Base-by-base conservation (phyloP, 2,329 filamentous ascomycete species). In the Huntiella savannae region DNA sequence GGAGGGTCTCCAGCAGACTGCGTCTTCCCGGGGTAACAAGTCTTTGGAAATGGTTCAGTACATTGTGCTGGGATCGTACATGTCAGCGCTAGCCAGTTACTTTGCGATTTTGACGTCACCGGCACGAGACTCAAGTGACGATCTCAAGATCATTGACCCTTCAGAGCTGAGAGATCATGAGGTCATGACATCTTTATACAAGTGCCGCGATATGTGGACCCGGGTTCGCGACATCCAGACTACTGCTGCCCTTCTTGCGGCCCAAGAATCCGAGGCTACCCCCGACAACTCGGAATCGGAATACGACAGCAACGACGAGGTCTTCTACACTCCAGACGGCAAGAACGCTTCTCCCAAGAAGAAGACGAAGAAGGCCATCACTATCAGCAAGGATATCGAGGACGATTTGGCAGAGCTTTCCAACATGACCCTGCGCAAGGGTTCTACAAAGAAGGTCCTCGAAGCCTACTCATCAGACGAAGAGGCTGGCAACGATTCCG, bases 41-140 rank as follows among this genome's bases (percentile, higher is more conserved):
- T 73, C 74, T 2, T 59, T 79, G n/a, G 65, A 73, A 16, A 67
- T 77, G 6, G 69, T 84, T 49, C 91, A 88, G 59, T 79, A 82
- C 58, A 78, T 84, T 60, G 77, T 87, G 8, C 67, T 93, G 35
- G 79, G 83, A 4, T 83, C 86, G 50, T 96, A 98, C 58, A 68
- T 96, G 17, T 85, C 82, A 38, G 73, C 84, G 1, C 68, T 98
- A 53, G 79, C 82, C 42, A 87, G 94, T 75, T 98, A 98, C 61
- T 94, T 98, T 60, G 83, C 87, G 34, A 73, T 96, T 33, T 65
- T 98, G n/a, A 84, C 85, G 8, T 93, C 85, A 0, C 79, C 84
- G 1, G 71, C 78, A 2, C 69, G 77, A 43, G 75, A 77, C 49
- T 64, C 66, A 1, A 62, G 67, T 33, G 69, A 68, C 5, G 39